These are phyloP conservation scores for Sphagnum contortum DNA, from an alignment of 225 moss, liverwort and hornwort species.

Conservation along the genomic window DNA sequence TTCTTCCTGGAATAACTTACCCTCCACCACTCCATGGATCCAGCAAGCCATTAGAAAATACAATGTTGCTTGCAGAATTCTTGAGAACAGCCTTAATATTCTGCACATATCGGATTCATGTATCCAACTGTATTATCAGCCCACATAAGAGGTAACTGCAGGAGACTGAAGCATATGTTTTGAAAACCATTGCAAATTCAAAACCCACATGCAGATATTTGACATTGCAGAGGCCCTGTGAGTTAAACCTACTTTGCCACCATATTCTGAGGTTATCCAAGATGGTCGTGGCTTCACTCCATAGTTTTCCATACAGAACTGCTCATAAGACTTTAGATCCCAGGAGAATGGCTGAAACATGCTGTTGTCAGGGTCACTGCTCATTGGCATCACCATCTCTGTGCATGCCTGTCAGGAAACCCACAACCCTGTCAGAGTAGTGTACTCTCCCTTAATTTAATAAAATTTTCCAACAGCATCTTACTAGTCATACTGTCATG, in stretches of 20 bases:
- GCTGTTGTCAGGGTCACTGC: constrained; percentile 58
- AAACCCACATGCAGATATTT: too few relatives aligned
- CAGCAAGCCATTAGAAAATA: constrained; percentile 86
- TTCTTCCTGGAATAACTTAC: constrained; percentile 20
- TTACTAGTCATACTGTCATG: too few relatives aligned
- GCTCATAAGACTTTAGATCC: constrained; percentile 34
- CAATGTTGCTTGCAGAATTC: constrained; percentile 88
- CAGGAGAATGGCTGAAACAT: constrained; percentile 68
- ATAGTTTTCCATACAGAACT: constrained; percentile 36
- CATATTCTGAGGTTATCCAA: constrained; percentile 83
- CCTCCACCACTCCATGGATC: constrained; percentile 99
- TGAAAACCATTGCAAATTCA: too few relatives aligned
- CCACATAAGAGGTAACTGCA: too few relatives aligned
- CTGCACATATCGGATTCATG: constrained; percentile 14
- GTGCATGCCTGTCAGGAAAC: constrained; percentile 54
- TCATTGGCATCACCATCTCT: constrained; percentile 98
- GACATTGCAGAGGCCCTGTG: too few relatives aligned
- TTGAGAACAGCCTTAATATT: constrained; percentile 58
- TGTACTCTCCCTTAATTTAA: too few relatives aligned
- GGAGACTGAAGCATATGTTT: too few relatives aligned
- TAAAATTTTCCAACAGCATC: too few relatives aligned
- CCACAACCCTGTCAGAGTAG: too few relatives aligned
- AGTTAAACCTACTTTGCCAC: constrained; percentile 44
- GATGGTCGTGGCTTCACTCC: constrained; percentile 59
- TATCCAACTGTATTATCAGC: too few relatives aligned